phyloP scores from a whole-genome alignment of 176 grass and related monocot genomes.

The Aegilops bicornis region DNA sequence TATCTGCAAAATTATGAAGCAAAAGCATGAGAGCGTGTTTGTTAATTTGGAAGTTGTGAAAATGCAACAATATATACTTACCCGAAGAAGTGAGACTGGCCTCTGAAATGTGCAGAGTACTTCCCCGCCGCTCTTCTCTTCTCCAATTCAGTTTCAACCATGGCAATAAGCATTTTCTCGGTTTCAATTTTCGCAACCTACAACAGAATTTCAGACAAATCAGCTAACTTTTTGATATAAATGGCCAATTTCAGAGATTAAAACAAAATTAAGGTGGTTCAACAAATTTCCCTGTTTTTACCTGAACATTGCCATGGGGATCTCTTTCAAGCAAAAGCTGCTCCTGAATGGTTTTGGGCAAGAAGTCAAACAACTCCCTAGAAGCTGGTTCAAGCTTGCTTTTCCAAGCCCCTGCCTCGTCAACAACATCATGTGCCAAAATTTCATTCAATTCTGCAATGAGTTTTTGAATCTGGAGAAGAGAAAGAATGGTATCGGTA shows the following conservation, averaged over 20 bases:
- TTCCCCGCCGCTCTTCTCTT: conserved; percentile 82
- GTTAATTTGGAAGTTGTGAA: background rate
- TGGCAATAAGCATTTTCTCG: conserved; percentile 97
- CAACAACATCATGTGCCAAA: conserved; percentile 88
- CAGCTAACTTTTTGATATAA: background rate
- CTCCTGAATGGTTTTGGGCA: conserved; percentile 88
- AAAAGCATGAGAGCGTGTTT: background rate
- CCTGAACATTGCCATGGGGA: conserved; percentile 99
- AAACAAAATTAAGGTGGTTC: background rate
- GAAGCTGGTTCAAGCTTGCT: conserved; percentile 72
- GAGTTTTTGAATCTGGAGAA: conserved; percentile 84
- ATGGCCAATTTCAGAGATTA: background rate
- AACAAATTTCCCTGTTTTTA: conserved; percentile 27
- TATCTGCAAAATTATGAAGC: conserved; percentile 58
- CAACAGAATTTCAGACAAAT: background rate
- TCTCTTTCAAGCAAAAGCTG: conserved; percentile 98
- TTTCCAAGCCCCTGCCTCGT: conserved; percentile 88
- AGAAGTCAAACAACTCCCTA: conserved; percentile 72
- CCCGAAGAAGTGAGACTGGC: conserved; percentile 99
- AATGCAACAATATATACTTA: conserved; percentile 25
- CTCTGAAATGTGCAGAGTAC: conserved; percentile 78
- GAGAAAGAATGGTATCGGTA: conserved; percentile 24
- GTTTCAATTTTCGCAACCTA: conserved; percentile 99
- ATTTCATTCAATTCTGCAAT: conserved; percentile 97
- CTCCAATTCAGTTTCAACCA: conserved; percentile 97